Conservation (phyloP, 2,329 filamentous ascomycete genomes). For the Pochonia chlamydosporia region DNA sequence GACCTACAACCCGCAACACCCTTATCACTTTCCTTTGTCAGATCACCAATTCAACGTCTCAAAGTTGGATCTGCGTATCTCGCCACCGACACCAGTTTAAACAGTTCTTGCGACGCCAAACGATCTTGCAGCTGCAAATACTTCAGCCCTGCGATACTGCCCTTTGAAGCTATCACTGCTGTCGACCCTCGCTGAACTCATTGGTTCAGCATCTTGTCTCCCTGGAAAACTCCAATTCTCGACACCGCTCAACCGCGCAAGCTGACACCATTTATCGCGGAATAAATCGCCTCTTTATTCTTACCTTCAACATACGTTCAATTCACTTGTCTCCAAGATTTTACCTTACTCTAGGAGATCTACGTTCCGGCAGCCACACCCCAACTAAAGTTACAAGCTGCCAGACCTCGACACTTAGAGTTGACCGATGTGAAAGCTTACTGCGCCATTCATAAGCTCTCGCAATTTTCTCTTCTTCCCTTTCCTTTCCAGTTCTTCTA, state of each 20-base stretch:
- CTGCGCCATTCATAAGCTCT: neutral
- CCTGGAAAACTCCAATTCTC: neutral
- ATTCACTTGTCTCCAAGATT: neutral
- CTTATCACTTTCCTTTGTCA: neutral
- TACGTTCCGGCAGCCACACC: neutral
- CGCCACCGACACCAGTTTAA: too few relatives aligned
- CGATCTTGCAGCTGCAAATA: too few relatives aligned
- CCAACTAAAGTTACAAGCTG: neutral
- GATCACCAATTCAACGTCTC: too few relatives aligned
- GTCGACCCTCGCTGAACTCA: too few relatives aligned
- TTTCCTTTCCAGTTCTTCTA: neutral
- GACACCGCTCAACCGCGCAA: neutral
- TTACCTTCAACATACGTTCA: neutral
- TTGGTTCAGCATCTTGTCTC: too few relatives aligned
- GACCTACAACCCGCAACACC: neutral
- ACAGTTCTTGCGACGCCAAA: too few relatives aligned
- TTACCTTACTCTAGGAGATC: neutral
- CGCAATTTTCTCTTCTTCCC: neutral
- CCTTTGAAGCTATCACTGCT: neutral
- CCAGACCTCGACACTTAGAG: neutral
- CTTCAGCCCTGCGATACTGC: neutral
- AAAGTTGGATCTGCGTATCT: too few relatives aligned
- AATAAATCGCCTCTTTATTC: neutral
- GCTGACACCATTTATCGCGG: neutral
- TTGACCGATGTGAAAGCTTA: neutral